Base-by-base conservation (phyloP, 2,329 filamentous ascomycete genomes). In the Malbranchea cinnamomea region DNA sequence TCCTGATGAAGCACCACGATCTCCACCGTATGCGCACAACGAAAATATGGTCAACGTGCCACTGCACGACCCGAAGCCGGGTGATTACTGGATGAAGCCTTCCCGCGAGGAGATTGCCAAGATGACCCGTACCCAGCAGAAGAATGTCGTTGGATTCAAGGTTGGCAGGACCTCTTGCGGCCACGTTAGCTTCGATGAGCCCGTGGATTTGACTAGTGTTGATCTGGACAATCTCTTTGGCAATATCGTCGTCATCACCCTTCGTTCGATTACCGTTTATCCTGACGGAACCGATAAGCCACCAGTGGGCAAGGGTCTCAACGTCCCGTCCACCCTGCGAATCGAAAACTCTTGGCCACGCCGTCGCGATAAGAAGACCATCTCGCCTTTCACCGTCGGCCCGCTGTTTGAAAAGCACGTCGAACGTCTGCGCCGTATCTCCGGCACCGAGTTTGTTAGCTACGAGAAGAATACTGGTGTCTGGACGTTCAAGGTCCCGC, bases 321-420 rank as follows among this genome's bases (percentile, higher is more conserved):
- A 98, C 46, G 82, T 94, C 5, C 85, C 84, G 3, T 82, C 89
- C 0, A 74, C 71, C 21, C 85, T 98, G 39, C 72, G 69, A n/a
- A 68, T 98, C 7, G 77, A 89, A 50, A 87, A 95, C 49, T 93
- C 85, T 0, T 95, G 82, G 77, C 89, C 89, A 17, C 78, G 87
- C 34, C 68, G 68, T 49, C 59, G 62, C 31, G 68, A 74, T 39
- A 71, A 69, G 49, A 65, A 63, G 40, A 59, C 62, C 26, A 65
- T 45, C 44, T 47, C 69, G 50, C 53, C 58, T 34, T 68, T 74
- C 25, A 78, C 70, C 38, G 68, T 62, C 37, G 68, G 69, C n/a
- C 65, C 68, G 14, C 68, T 74, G 17, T 73, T 83, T 39, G 68
- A 76, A 21, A 92, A 84, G 56, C 89, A 98, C 53, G 59, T 94